Conservation (phyloP, 2,329 filamentous ascomycete species). For the Calonectria fujianensis region DNA sequence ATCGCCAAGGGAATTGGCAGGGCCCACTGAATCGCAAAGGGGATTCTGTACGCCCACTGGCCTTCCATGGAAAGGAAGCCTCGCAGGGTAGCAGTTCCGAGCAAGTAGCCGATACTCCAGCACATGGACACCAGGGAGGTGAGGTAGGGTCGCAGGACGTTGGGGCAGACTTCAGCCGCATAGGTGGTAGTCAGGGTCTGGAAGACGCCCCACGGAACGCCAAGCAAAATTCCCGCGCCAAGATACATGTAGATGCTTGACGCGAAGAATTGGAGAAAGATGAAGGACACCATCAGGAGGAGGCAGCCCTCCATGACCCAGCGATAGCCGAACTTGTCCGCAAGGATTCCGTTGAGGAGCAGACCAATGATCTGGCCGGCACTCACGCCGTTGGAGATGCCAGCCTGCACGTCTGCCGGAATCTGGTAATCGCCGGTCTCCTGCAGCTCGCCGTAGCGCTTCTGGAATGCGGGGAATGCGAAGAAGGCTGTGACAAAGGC, state of each 20-base stretch:
- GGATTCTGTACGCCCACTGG: constrained; percentile 69
- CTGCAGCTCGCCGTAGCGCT: constrained; percentile 60
- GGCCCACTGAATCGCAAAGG: constrained; percentile 69
- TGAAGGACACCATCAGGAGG: constrained; percentile 62
- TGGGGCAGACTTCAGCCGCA: constrained; percentile 67
- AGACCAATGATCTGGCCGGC: constrained; percentile 70
- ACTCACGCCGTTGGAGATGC: constrained; percentile 66
- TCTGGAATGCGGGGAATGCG: constrained; percentile 60
- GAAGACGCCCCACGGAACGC: constrained; percentile 68
- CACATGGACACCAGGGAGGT: constrained; percentile 69
- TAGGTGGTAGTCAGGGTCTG: constrained; percentile 69
- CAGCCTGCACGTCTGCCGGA: constrained; percentile 69
- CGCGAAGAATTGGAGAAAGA: constrained; percentile 70
- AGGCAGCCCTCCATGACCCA: constrained; percentile 67
- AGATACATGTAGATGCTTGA: constrained; percentile 63
- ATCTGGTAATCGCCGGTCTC: constrained; percentile 65
- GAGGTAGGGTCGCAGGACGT: constrained; percentile 67
- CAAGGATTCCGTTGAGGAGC: constrained; percentile 67
- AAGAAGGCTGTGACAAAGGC: constrained; percentile 64
- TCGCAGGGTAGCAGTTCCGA: constrained; percentile 64
- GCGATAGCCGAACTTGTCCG: constrained; percentile 66
- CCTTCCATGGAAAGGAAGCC: constrained; percentile 61
- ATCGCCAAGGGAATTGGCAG: constrained; percentile 66
- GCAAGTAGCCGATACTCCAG: constrained; percentile 69
- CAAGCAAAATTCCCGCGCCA: constrained; percentile 66